A percentile compares a stretch with the other conserved stretches of the same genome.
phyloP scores from a whole-genome alignment of 2,329 filamentous ascomycete species.

The Colletotrichum sojae region DNA sequence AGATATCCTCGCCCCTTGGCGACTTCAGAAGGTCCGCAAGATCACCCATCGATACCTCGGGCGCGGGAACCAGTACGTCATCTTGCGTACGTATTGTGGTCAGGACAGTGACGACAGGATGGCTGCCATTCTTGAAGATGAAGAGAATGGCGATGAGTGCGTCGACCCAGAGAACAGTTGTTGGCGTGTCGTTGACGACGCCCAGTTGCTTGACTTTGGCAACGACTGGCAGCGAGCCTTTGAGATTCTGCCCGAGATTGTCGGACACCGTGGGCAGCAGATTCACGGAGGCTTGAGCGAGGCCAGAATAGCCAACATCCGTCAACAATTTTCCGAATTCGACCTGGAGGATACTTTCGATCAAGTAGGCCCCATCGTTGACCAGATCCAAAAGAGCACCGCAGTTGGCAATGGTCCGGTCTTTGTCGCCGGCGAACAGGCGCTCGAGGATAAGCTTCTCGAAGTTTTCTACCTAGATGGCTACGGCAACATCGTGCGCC shows the following conservation, averaged over 20 bases:
- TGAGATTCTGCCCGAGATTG: not conserved
- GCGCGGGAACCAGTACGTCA: not conserved
- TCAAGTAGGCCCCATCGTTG: constrained; percentile 5
- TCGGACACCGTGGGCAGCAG: not conserved
- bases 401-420: not conserved
- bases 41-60: not conserved
- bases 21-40: not conserved
- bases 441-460: constrained; percentile 1
- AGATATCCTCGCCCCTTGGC: constrained; percentile 2
- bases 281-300: not conserved
- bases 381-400: constrained; percentile 7
- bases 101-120: not conserved
- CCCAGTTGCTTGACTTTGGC: not conserved
- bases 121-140: not conserved
- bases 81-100: not conserved
- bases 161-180: not conserved
- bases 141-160: not conserved
- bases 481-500: constrained; percentile 6
- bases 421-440: constrained; percentile 7
- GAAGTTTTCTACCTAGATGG: constrained; percentile 1
- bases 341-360: not conserved
- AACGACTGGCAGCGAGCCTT: not conserved
- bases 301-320: not conserved
- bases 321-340: constrained; percentile 4
- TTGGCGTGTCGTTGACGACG: constrained; percentile 2